Percentiles rank a stretch among this genome's conserved stretches.
phyloP scores from a whole-genome alignment of 2,329 filamentous ascomycete species.

The Fusarium begoniae region DNA sequence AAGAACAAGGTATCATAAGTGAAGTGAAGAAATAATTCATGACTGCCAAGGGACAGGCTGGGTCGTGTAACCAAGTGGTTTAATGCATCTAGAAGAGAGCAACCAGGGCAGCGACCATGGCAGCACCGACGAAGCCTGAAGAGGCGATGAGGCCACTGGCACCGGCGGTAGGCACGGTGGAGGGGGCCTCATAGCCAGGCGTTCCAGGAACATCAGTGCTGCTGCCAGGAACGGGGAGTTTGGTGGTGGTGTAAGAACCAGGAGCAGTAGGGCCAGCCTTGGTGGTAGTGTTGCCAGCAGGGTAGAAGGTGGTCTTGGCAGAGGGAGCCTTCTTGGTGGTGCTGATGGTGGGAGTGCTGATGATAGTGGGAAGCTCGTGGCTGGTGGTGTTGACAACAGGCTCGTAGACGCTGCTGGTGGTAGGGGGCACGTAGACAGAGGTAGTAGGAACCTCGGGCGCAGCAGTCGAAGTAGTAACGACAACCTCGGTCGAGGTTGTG shows the following conservation, averaged over 20 bases:
- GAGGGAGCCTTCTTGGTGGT: constrained; percentile 35
- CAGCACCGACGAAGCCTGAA: constrained; percentile 52
- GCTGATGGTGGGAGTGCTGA: constrained; percentile 41
- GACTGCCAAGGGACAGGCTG: not conserved
- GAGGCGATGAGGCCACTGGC: constrained; percentile 51
- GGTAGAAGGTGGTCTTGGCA: constrained; percentile 38
- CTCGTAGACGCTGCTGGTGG: constrained; percentile 38
- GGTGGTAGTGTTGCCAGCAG: constrained; percentile 41
- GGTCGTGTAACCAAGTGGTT: constrained; percentile 1
- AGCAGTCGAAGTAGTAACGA: constrained; percentile 39
- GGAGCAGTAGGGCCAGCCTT: constrained; percentile 38
- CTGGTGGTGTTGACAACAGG: constrained; percentile 41
- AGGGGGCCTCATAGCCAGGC: constrained; percentile 19
- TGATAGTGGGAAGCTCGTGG: constrained; percentile 31
- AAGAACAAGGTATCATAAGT: constrained; percentile 38
- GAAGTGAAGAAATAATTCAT: constrained; percentile 20
- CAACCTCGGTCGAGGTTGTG: constrained; percentile 37
- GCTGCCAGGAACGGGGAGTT: constrained; percentile 33
- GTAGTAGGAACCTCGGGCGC: constrained; percentile 25
- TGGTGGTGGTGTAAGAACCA: constrained; percentile 27
- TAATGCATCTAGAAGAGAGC: constrained; percentile 46
- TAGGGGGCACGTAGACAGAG: constrained; percentile 22
- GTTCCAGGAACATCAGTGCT: constrained; percentile 20
- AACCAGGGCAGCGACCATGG: constrained; percentile 52
- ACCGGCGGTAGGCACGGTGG: constrained; percentile 41